These are phyloP conservation scores for Irineochytrium annulatum DNA, from an alignment of 192 early-diverging fungal species.

Conservation along the genomic window DNA sequence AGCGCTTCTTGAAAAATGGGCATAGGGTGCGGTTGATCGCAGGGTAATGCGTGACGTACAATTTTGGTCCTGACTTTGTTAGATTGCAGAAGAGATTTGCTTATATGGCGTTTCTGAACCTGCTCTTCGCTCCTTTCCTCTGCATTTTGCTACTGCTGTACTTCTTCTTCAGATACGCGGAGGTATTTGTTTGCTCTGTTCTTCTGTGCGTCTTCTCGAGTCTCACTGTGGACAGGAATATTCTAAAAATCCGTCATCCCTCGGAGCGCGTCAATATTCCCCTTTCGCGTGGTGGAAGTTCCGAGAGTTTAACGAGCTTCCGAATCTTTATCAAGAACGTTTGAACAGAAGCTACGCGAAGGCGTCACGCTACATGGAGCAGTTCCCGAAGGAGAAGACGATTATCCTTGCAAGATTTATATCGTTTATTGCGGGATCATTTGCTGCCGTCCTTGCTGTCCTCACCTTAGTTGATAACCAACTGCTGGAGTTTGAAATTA, in stretches of 20 bases:
- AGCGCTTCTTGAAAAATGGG: constrained; percentile 71
- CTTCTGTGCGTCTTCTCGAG: not conserved
- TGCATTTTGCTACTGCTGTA: constrained; percentile 72
- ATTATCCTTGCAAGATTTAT: constrained; percentile 81
- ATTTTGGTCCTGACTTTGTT: constrained; percentile 7
- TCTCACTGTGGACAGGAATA: constrained; percentile 25
- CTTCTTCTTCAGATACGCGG: constrained; percentile 92
- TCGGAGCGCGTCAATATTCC: constrained; percentile 78
- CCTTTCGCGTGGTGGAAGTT: constrained; percentile 89
- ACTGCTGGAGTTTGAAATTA: constrained; percentile 87
- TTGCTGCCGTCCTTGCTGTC: constrained; percentile 79
- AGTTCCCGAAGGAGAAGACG: constrained; percentile 83
- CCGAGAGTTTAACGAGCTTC: constrained; percentile 96
- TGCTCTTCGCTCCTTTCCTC: constrained; percentile 84
- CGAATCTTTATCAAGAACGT: constrained; percentile 79
- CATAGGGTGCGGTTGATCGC: constrained; percentile 61
- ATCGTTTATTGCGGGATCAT: constrained; percentile 81
- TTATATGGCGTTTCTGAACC: constrained; percentile 81
- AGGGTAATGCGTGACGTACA: constrained; percentile 43
- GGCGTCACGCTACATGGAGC: constrained; percentile 79
- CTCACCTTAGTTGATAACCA: constrained; percentile 85
- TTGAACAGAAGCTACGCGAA: constrained; percentile 67
- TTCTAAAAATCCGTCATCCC: constrained; percentile 74
- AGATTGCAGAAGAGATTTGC: constrained; percentile 68
- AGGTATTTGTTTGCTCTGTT: constrained; percentile 52